Percentiles rank a stretch among this genome's conserved stretches.
These are phyloP conservation scores for Axilococcus clingmanii DNA, from an alignment of 139 green algal species.

Conservation along the genomic window DNA sequence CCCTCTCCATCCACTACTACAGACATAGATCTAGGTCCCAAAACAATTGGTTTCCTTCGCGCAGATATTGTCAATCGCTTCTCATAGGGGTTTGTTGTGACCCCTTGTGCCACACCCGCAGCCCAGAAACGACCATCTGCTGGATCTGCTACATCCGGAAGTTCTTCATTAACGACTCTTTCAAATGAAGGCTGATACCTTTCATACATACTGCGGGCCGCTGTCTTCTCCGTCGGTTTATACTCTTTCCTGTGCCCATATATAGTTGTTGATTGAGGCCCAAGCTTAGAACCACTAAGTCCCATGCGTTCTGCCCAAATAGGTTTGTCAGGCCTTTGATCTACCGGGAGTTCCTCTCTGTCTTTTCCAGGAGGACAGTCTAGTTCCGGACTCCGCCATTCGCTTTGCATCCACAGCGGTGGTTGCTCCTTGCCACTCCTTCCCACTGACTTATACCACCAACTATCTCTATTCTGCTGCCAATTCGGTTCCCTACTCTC, in stretches of 20 bases:
- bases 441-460: conserved; percentile 16
- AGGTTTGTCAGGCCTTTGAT: conserved; percentile 8
- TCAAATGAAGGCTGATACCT: conserved; percentile 25
- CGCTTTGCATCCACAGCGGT: conserved; percentile 26
- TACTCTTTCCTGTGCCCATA: conserved; percentile 29
- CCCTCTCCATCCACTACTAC: conserved; percentile 30
- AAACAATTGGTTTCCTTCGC: conserved; percentile 28
- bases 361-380: conserved; percentile 17
- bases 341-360: conserved; percentile 1
- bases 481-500: conserved; percentile 13
- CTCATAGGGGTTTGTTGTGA: conserved; percentile 20
- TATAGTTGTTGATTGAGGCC: conserved; percentile 19
- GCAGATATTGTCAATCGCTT: conserved; percentile 11
- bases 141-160: conserved; percentile 21
- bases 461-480: conserved; percentile 17
- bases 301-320: conserved; percentile 31
- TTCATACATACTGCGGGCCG: conserved; percentile 30
- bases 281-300: conserved; percentile 8
- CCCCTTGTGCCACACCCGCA: conserved; percentile 26
- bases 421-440: conserved; percentile 7
- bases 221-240: conserved; percentile 18
- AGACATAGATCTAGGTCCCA: conserved; percentile 3
- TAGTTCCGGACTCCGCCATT: conserved; percentile 15
- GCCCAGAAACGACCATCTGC: conserved; percentile 30
- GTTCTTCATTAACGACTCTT: conserved; percentile 24